Evolutionary conservation across 2,329 filamentous ascomycete species (phyloP).

Genomic region (Pyrenochaeta sp.): DNA sequence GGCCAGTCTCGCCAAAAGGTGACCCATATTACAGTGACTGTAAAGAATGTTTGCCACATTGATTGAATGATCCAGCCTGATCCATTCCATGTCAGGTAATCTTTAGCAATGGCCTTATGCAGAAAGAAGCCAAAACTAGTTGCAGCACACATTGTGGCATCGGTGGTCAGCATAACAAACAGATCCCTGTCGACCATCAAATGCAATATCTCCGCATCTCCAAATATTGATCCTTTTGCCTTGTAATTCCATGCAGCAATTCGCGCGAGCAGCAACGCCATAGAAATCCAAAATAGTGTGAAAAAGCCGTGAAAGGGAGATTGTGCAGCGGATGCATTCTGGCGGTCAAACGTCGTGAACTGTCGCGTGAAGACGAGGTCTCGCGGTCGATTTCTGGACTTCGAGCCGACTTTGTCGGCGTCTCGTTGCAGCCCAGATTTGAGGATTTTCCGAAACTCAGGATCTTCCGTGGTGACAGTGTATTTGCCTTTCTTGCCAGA

Average conservation of each 20-base stretch:
- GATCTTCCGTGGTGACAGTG: conserved; percentile 60
- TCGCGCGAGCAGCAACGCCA: conserved; percentile 71
- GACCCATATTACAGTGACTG: conserved; percentile 69
- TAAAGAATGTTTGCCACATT: conserved; percentile 73
- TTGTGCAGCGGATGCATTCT: conserved; percentile 70
- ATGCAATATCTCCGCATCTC: conserved; percentile 74
- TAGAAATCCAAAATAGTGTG: conserved; percentile 78
- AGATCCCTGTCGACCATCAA: conserved; percentile 70
- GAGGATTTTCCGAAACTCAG: conserved; percentile 58
- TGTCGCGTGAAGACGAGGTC: conserved; percentile 76
- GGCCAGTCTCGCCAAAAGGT: conserved; percentile 78
- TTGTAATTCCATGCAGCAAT: conserved; percentile 74
- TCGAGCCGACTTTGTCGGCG: conserved; percentile 41
- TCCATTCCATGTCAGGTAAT: conserved; percentile 72
- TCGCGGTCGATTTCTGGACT: conserved; percentile 53
- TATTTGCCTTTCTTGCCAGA: conserved; percentile 58
- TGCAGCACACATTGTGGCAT: conserved; percentile 72
- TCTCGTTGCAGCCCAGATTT: conserved; percentile 54
- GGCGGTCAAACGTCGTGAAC: conserved; percentile 77
- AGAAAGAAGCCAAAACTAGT: conserved; percentile 72
- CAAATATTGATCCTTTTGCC: conserved; percentile 72
- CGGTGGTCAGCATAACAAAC: conserved; percentile 64
- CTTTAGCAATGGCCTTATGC: conserved; percentile 67
- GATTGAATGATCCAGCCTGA: conserved; percentile 79
- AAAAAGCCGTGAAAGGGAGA: conserved; percentile 83